phyloP scores from a whole-genome alignment of 805 yeast genomes.

The Jamesozyma piceae region DNA sequence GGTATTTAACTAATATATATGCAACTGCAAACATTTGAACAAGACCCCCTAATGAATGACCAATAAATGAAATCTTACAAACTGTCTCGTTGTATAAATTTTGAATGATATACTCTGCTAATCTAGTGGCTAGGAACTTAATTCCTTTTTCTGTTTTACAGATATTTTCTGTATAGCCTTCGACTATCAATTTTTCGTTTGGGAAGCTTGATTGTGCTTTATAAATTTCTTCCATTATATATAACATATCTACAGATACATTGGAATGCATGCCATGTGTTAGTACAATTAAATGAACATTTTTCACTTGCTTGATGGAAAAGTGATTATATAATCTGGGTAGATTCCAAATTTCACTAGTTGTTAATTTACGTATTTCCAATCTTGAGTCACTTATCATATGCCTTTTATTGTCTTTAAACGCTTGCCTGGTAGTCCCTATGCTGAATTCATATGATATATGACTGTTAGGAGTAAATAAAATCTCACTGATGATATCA shows the following conservation, averaged over 20 bases:
- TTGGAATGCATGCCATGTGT: conserved; percentile 78
- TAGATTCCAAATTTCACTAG: conserved; percentile 61
- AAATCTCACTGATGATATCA: conserved; percentile 60
- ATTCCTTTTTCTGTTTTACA: conserved; percentile 76
- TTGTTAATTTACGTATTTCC: conserved; percentile 41
- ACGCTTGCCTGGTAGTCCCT: background rate
- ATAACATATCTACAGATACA: conserved; percentile 65
- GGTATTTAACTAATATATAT: conserved; percentile 55
- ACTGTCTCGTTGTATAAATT: conserved; percentile 37
- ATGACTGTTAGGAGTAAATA: conserved; percentile 52
- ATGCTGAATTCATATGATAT: conserved; percentile 54
- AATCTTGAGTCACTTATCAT: conserved; percentile 30
- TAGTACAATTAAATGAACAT: conserved; percentile 52
- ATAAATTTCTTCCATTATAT: conserved; percentile 56
- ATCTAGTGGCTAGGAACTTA: conserved; percentile 57
- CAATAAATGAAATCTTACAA: conserved; percentile 56
- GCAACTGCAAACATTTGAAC: conserved; percentile 72
- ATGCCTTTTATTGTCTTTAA: background rate
- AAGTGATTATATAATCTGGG: conserved; percentile 27
- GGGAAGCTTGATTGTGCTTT: conserved; percentile 20
- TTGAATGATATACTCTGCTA: conserved; percentile 55
- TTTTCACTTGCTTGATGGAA: conserved; percentile 5
- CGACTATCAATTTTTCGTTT: conserved; percentile 45
- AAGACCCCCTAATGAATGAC: conserved; percentile 73
- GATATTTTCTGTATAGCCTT: conserved; percentile 60